Percentiles rank a stretch among this genome's conserved stretches.
Evolutionary conservation across 2,329 filamentous ascomycete species (phyloP).

Genomic region (Dryadomyces quercivorus): DNA sequence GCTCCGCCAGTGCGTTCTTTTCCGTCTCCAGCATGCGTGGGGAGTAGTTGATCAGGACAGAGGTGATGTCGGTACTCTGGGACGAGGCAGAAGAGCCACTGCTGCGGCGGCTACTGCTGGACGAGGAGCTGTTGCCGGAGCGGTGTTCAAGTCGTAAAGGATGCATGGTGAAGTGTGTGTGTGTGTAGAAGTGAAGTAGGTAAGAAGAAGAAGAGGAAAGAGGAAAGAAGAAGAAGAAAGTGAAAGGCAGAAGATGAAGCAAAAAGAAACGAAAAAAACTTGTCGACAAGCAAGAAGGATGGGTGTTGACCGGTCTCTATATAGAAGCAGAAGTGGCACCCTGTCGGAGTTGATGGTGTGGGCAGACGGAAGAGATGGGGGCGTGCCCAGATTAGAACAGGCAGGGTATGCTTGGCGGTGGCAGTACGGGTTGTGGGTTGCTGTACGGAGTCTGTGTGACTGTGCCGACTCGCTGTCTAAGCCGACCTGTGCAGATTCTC

Average conservation of each 20-base stretch:
- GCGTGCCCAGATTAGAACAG: not conserved
- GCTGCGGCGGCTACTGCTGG: conserved; percentile 22
- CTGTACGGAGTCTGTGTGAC: not conserved
- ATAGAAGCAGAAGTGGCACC: too few relatives aligned
- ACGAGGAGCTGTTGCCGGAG: conserved; percentile 18
- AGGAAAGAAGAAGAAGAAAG: not conserved
- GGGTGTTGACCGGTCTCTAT: too few relatives aligned
- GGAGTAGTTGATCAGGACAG: conserved; percentile 24
- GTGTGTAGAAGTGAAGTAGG: not conserved
- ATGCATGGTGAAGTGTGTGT: conserved; percentile 12
- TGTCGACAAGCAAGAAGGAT: too few relatives aligned
- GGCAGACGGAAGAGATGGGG: too few relatives aligned
- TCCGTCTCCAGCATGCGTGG: conserved; percentile 21
- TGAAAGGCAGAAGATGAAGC: not conserved
- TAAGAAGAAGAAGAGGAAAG: not conserved
- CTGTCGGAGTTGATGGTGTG: too few relatives aligned
- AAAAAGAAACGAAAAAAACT: not conserved
- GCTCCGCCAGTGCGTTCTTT: not conserved
- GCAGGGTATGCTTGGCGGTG: not conserved
- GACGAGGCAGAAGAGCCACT: conserved; percentile 30
- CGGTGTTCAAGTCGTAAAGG: conserved; percentile 23
- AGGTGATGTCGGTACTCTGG: conserved; percentile 33
- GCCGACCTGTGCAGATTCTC: not conserved
- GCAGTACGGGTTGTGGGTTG: not conserved
- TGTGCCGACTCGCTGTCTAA: not conserved